Conservation (phyloP, 768 basidiomycete genomes). For the Omphalotus guepiniiformis region DNA sequence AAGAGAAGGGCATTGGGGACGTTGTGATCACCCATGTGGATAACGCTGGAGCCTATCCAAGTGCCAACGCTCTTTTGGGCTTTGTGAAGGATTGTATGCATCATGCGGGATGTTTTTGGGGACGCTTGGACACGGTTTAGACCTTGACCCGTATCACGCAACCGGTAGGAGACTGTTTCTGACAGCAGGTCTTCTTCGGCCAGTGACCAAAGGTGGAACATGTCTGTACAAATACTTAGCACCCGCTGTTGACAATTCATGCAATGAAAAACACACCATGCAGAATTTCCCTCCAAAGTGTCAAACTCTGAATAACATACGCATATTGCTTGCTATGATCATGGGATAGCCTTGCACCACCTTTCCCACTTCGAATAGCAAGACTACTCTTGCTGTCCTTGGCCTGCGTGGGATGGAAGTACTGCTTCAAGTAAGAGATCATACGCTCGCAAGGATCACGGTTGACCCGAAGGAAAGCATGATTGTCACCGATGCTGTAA, state of each 20-base stretch:
- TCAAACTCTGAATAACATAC: conserved; percentile 82
- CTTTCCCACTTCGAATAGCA: conserved; percentile 77
- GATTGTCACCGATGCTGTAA: conserved; percentile 88
- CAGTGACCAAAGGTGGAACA: conserved; percentile 84
- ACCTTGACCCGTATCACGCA: conserved; percentile 89
- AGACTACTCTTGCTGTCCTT: conserved; percentile 62
- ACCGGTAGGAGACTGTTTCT: conserved; percentile 67
- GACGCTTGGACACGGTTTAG: conserved; percentile 84
- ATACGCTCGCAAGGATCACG: conserved; percentile 86
- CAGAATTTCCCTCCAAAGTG: conserved; percentile 81
- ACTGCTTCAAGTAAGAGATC: conserved; percentile 70
- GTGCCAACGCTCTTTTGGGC: conserved; percentile 76
- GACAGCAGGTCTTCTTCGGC: conserved; percentile 81
- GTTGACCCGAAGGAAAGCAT: conserved; percentile 81
- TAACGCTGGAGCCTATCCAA: conserved; percentile 85
- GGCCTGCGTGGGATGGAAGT: conserved; percentile 72
- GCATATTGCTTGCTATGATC: conserved; percentile 84
- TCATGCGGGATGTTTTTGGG: conserved; percentile 86
- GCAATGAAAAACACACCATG: conserved; percentile 48
- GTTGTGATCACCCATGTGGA: conserved; percentile 88
- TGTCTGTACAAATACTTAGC: conserved; percentile 45
- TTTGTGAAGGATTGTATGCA: conserved; percentile 82
- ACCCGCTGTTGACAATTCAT: neutral
- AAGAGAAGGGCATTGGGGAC: conserved; percentile 84
- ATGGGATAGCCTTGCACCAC: conserved; percentile 77